Evolutionary conservation across 2,329 filamentous ascomycete species (phyloP).

Genomic region (Tolypocladium capitatum): DNA sequence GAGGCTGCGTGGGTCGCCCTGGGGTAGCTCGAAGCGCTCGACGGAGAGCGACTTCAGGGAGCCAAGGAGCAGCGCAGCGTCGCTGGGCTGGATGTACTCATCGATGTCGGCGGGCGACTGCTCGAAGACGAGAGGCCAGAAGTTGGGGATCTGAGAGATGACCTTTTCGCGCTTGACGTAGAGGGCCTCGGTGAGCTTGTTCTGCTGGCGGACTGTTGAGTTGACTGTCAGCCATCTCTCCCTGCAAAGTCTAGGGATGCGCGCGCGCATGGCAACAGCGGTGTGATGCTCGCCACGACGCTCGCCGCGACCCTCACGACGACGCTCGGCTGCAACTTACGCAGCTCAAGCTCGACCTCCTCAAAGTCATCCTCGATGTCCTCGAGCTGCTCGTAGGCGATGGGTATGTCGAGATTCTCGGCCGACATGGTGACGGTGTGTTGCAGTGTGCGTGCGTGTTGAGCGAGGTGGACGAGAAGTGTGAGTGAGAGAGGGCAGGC

Average conservation of each 20-base stretch:
- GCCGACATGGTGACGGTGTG: constrained; percentile 18
- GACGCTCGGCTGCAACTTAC: too few species aligned
- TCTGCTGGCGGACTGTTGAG: constrained; percentile 55
- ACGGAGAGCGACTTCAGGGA: constrained; percentile 58
- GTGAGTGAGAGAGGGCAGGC: not conserved
- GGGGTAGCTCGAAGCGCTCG: constrained; percentile 64
- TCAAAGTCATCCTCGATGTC: constrained; percentile 76
- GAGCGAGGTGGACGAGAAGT: not conserved
- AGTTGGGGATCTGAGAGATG: constrained; percentile 63
- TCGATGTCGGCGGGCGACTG: constrained; percentile 77
- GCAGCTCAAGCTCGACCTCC: constrained; percentile 67
- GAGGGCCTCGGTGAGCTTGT: constrained; percentile 52
- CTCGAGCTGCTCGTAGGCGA: constrained; percentile 64
- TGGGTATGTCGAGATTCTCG: constrained; percentile 23
- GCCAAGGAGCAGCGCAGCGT: constrained; percentile 59
- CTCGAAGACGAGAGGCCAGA: constrained; percentile 92
- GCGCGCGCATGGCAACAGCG: not conserved
- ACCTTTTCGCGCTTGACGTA: constrained; percentile 64
- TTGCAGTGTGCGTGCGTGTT: not conserved
- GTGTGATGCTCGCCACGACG: not conserved
- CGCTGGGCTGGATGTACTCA: constrained; percentile 71
- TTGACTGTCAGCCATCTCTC: not conserved
- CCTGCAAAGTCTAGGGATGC: not conserved
- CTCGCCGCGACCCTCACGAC: too few species aligned
- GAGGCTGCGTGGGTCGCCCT: constrained; percentile 70